Conservation (phyloP, 2,329 filamentous ascomycete species). For the Rhynchosporium secalis region DNA sequence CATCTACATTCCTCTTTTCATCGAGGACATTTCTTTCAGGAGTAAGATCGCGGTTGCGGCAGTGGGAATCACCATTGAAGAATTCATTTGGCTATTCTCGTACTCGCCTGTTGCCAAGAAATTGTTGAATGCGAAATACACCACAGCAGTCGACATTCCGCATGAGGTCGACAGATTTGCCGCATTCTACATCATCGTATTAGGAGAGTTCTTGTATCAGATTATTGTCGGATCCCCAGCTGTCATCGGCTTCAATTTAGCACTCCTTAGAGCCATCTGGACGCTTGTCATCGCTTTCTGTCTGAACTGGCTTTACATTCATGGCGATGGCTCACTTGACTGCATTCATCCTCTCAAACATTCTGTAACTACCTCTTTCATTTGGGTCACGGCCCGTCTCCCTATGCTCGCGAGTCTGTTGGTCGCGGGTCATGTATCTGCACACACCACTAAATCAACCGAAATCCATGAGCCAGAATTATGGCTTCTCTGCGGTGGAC, state of each 20-base stretch:
- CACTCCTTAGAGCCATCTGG: conserved; percentile 49
- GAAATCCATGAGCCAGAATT: conserved; percentile 46
- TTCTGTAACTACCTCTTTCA: conserved; percentile 45
- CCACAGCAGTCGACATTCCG: conserved; percentile 50
- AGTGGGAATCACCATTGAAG: conserved; percentile 46
- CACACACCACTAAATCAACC: conserved; percentile 42
- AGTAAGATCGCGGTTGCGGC: conserved; percentile 47
- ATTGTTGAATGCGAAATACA: conserved; percentile 46
- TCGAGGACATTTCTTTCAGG: conserved; percentile 44
- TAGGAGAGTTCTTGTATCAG: conserved; percentile 51
- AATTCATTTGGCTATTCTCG: conserved; percentile 47
- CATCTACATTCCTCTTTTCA: conserved; percentile 47
- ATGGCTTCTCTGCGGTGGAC: conserved; percentile 50
- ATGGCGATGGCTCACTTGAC: conserved; percentile 48
- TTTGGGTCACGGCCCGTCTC: conserved; percentile 48
- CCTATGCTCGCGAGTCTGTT: conserved; percentile 48
- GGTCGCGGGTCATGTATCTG: conserved; percentile 50
- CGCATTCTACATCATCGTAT: conserved; percentile 53
- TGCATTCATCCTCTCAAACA: conserved; percentile 46
- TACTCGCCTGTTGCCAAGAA: conserved; percentile 48
- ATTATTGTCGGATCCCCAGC: conserved; percentile 50
- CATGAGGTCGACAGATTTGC: conserved; percentile 53
- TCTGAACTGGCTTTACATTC: conserved; percentile 52
- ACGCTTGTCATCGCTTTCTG: conserved; percentile 52
- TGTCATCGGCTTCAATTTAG: conserved; percentile 46